A percentile compares a stretch with the other conserved stretches of the same genome.
phyloP scores from a whole-genome alignment of 805 yeast genomes.

The Ogataea methanolica region DNA sequence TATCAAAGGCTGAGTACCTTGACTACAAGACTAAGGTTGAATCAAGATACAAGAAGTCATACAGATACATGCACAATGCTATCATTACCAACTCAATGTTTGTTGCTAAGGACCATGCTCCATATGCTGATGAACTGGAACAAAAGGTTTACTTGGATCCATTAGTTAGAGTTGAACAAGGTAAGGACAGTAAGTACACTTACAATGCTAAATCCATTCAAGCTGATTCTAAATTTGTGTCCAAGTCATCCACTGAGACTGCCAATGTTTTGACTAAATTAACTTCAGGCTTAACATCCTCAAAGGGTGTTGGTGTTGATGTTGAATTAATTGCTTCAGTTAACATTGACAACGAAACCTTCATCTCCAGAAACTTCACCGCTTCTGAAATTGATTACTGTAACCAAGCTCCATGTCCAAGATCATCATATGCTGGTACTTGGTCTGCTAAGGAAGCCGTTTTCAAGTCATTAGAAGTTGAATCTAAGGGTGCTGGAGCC shows the following conservation, averaged over 20 bases:
- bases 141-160: constrained; percentile 93
- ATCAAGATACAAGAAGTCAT: constrained; percentile 82
- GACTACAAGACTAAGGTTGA: constrained; percentile 66
- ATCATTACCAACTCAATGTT: constrained; percentile 87
- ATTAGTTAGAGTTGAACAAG: constrained; percentile 62
- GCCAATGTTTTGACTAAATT: constrained; percentile 56
- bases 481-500: constrained; percentile 93
- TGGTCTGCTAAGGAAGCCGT: constrained; percentile 99
- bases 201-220: constrained; percentile 52
- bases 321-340: constrained; percentile 83
- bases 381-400: constrained; percentile 76
- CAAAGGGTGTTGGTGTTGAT: constrained; percentile 88
- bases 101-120: constrained; percentile 89
- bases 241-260: constrained; percentile 49
- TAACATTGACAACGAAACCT: constrained; percentile 85
- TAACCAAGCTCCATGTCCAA: constrained; percentile 63
- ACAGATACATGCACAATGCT: constrained; percentile 94
- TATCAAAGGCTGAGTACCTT: constrained; percentile 68
- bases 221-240: constrained; percentile 36
- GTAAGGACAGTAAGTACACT: constrained; percentile 35
- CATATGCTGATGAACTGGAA: constrained; percentile 86
- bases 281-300: constrained; percentile 40
- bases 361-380: constrained; percentile 90
- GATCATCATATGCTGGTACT: constrained; percentile 92
- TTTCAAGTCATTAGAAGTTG: constrained; percentile 88